Base-by-base conservation (phyloP, 2,329 filamentous ascomycete species). In the Venturia aucupariae region DNA sequence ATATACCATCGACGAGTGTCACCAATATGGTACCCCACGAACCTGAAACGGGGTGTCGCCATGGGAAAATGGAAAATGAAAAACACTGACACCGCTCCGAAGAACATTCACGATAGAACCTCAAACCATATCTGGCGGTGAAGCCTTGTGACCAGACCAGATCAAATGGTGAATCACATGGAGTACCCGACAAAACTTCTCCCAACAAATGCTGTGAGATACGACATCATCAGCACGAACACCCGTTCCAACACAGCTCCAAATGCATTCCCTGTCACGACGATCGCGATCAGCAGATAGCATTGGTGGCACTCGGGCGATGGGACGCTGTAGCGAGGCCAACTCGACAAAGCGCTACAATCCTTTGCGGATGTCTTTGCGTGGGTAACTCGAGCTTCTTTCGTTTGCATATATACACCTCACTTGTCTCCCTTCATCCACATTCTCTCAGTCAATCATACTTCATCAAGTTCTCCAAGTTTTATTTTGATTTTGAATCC, bases 241-340 rank as follows among this genome's bases (percentile, higher is more conserved):
- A 35, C 17, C 6, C 27, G 13, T 71, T 24, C 68, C 71, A 44
- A 42, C 62, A 38, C 30, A n/a, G 30, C 48, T 17, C 32, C 22
- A 7, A 55, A 17, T 55, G 27, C 48, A 10, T 22, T 57, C 8
- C 27, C 35, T 57, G 27, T 7, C 30, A 57, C 19, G 51, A 35
- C 51, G 30, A 57, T 57, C 51, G 30, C 30, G 27, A 57, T 57
- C 51, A 57, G 51, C 51, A 57, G 51, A 35, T 30, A 35, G 5
- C n/a, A 35, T 19, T n/a, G 27, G 51, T 57, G 51, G 30, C 27
- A 57, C 51, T 32, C 8, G 24, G 24, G 10, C 15, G 24, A 54
- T 54, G 48, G 27, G 51, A 57, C 51, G 27, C 30, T 57, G 51
- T 57, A 35, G 15, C 4, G 30, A 57, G 27, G 51, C 51, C 35